Evolutionary conservation across 495 filamentous ascomycete genomes (phyloP).

Genomic region (Clohesyomyces aquaticus): DNA sequence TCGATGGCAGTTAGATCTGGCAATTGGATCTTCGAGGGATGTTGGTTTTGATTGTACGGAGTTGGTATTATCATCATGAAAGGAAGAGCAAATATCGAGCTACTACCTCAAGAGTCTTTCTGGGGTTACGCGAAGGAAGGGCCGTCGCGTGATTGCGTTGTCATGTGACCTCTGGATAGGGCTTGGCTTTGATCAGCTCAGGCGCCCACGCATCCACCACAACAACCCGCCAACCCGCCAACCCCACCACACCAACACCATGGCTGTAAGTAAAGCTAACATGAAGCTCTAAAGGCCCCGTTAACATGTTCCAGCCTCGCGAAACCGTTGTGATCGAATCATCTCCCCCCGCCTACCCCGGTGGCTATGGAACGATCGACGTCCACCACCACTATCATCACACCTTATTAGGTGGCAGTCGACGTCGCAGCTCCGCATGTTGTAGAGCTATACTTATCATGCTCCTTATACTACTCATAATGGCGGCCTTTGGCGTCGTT

Average conservation of each 20-base stretch:
- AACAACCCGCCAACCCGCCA: neutral
- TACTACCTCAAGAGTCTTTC: no score
- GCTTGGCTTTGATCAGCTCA: no score
- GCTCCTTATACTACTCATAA: conserved; percentile 9
- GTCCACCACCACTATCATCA: conserved; percentile 16
- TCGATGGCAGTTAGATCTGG: no score
- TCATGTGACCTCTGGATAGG: no score
- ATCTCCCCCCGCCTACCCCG: conserved; percentile 24
- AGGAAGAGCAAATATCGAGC: no score
- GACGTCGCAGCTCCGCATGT: conserved; percentile 11
- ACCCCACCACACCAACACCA: neutral
- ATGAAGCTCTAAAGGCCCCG: neutral
- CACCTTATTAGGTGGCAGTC: neutral
- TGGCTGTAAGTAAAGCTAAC: conserved; percentile 1
- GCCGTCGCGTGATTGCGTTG: no score
- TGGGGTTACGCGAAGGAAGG: no score
- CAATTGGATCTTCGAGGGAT: no score
- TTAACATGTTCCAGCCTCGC: conserved; percentile 9
- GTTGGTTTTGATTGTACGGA: no score
- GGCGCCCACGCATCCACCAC: no score
- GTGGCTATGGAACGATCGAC: conserved; percentile 29
- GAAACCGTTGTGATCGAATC: conserved; percentile 13
- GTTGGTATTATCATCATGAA: no score
- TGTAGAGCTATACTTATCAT: conserved; percentile 16
- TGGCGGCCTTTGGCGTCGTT: conserved; percentile 9